These are phyloP conservation scores for Fusarium dlaminii DNA, from an alignment of 2,329 filamentous ascomycete genomes.

Conservation along the genomic window DNA sequence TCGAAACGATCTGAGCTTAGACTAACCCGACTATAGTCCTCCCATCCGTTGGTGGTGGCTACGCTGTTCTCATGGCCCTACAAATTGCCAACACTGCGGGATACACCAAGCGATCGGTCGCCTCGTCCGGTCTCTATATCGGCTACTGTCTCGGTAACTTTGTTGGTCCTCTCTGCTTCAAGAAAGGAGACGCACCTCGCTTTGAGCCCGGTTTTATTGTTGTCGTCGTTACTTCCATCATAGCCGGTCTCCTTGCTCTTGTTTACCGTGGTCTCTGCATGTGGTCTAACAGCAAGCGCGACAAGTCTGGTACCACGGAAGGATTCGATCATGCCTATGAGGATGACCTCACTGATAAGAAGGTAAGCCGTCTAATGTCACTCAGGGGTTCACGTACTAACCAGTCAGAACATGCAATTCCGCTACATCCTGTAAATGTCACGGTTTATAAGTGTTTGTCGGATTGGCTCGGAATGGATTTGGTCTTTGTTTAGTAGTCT, in stretches of 20 bases:
- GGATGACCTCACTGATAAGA: constrained; percentile 60
- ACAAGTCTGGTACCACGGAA: constrained; percentile 54
- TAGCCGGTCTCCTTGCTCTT: constrained; percentile 48
- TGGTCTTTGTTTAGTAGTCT: not conserved
- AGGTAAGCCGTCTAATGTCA: constrained; percentile 2
- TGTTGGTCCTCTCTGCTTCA: constrained; percentile 55
- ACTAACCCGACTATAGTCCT: constrained; percentile 43
- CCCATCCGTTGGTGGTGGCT: constrained; percentile 54
- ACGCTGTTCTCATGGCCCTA: constrained; percentile 55
- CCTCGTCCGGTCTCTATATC: constrained; percentile 59
- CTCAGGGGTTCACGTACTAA: not conserved
- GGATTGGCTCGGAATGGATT: not conserved
- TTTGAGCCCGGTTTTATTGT: constrained; percentile 53
- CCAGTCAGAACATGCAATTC: constrained; percentile 30
- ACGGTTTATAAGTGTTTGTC: accelerated
- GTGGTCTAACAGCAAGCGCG: constrained; percentile 54
- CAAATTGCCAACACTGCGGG: constrained; percentile 61
- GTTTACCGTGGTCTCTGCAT: constrained; percentile 57
- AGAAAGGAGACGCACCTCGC: constrained; percentile 51
- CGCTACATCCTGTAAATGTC: constrained; percentile 17
- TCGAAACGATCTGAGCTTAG: too few relatives aligned
- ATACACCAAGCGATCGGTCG: constrained; percentile 60
- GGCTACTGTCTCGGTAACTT: constrained; percentile 62
- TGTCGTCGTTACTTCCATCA: constrained; percentile 47
- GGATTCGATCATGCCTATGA: constrained; percentile 63